Base-by-base conservation (phyloP, 1,284 basidiomycete species). In the Ganoderma meredithae region DNA sequence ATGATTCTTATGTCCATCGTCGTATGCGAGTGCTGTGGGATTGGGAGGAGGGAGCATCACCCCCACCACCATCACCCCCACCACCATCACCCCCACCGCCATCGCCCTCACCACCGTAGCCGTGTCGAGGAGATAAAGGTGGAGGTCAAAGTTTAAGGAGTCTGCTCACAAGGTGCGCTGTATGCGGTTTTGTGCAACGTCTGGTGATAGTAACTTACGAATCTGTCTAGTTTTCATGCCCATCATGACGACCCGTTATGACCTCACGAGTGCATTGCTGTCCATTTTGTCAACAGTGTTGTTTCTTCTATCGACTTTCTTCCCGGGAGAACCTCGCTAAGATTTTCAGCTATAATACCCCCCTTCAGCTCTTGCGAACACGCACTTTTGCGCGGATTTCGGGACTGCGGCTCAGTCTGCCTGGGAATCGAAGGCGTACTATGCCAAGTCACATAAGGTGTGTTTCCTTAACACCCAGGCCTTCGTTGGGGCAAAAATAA, bases 1-100 rank as follows among this genome's bases (percentile, higher is more conserved):
- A 84, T 92, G 43, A 77, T 91, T 33, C 75, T 87, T 17, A 80
- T 92, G 61, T 88, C 88, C 47, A 85, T 87, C 15, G 83, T 88
- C 39, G 85, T 85, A 13, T 93, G 90, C 74, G 85, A 87, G 68
- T 93, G 91, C 71, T 90, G 89, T 78, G 91, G 91, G 22, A 72
- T 76, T 8, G 66, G 71, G 27, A 68, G 71, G 68, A 60, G 53
- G 49, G 63, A 63, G 17, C 60, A 56, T 40, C 70, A 60, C 22
- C 68, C 66, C 25, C 63, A 63, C 62, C 71, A 62, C 9, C 25
- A 58, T 36, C 52, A 63, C 27, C 3, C 27, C 12, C n/a, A 56
- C n/a, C 56, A 3, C 12, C 60, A n/a, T 13, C 55, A 8, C 15
- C 19, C 5, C n/a, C n/a, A 56, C n/a, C 56, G 12, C 12, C 60